Conservation (phyloP, 306 rosid species). For the Begonia peltatifolia region DNA sequence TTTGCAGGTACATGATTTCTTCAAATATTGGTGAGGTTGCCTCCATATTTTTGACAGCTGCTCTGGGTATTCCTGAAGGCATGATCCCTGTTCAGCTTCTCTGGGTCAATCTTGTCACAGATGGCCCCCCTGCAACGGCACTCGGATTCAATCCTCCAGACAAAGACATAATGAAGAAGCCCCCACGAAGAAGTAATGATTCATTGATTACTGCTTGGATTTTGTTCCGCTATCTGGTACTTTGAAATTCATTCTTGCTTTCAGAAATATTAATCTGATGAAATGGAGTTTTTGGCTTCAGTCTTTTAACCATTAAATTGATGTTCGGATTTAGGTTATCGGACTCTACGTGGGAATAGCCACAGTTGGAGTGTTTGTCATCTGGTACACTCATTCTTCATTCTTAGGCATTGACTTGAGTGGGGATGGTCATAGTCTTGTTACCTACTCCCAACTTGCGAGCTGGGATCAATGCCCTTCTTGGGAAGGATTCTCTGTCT, state of each 20-base stretch:
- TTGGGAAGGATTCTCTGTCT: slow-evolving; percentile 67
- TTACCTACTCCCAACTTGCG: slow-evolving; percentile 78
- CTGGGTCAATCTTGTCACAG: slow-evolving; percentile 98
- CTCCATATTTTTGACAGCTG: slow-evolving; percentile 71
- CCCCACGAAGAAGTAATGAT: slow-evolving; percentile 71
- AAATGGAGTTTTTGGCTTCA: too few species aligned
- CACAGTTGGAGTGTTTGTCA: slow-evolving; percentile 76
- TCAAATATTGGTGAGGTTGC: slow-evolving; percentile 89
- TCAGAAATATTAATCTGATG: too few species aligned
- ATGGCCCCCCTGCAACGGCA: slow-evolving; percentile 98
- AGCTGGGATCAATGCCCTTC: slow-evolving; percentile 76
- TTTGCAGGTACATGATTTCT: slow-evolving; percentile 71
- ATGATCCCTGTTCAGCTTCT: slow-evolving; percentile 95
- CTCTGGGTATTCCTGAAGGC: slow-evolving; percentile 92
- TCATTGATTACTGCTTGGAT: slow-evolving; percentile 77
- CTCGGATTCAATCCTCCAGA: slow-evolving; percentile 95
- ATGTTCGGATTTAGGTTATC: slow-evolving; percentile 38
- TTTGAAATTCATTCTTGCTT: background rate
- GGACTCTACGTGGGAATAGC: slow-evolving; percentile 79
- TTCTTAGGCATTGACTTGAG: slow-evolving; percentile 81
- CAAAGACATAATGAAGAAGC: slow-evolving; percentile 79
- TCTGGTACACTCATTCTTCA: slow-evolving; percentile 76
- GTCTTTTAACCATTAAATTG: background rate
- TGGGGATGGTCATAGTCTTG: slow-evolving; percentile 74
- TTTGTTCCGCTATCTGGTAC: slow-evolving; percentile 86